Percentiles rank a stretch among this genome's conserved stretches.
These are phyloP conservation scores for Pichiaceae sp. DNA, from an alignment of 1,139 yeast genomes.

Conservation along the genomic window DNA sequence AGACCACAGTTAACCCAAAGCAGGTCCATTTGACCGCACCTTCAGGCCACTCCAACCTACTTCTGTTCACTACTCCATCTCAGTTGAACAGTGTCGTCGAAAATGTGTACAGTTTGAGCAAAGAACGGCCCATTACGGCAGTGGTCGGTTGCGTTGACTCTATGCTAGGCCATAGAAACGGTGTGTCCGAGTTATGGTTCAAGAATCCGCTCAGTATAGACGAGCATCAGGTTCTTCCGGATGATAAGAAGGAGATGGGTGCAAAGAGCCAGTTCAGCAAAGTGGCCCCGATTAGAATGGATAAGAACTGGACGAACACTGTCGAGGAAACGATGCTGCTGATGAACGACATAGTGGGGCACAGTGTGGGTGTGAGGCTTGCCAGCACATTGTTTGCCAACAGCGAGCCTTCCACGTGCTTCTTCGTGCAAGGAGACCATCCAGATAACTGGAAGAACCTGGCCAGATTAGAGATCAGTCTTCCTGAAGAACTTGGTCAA, in stretches of 20 bases:
- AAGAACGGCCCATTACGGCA: constrained; percentile 12
- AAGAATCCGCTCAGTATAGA: constrained; percentile 25
- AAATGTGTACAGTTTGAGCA: constrained; percentile 25
- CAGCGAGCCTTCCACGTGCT: constrained; percentile 17
- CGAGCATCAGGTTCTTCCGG: constrained; percentile 5
- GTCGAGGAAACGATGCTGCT: constrained; percentile 4
- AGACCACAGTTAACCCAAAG: constrained; percentile 16
- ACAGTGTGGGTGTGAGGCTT: constrained; percentile 7
- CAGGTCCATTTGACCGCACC: constrained; percentile 7
- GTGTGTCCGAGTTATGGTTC: constrained; percentile 42
- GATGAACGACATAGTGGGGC: constrained; percentile 4
- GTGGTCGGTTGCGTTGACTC: constrained; percentile 44
- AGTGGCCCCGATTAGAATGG: constrained; percentile 15
- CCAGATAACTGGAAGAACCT: not conserved
- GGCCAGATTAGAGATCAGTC: not conserved
- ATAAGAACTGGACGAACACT: constrained; percentile 15
- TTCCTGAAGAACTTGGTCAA: not conserved
- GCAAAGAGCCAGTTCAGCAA: constrained; percentile 1
- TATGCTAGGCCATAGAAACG: constrained; percentile 32
- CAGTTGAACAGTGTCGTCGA: constrained; percentile 30
- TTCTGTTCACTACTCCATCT: constrained; percentile 37
- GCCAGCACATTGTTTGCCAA: constrained; percentile 24
- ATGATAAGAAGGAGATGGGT: constrained; percentile 1
- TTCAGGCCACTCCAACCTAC: constrained; percentile 11
- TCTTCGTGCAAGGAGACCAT: constrained; percentile 6